Conservation (phyloP, 2,329 filamentous ascomycete genomes). For the Apiospora arundinis region DNA sequence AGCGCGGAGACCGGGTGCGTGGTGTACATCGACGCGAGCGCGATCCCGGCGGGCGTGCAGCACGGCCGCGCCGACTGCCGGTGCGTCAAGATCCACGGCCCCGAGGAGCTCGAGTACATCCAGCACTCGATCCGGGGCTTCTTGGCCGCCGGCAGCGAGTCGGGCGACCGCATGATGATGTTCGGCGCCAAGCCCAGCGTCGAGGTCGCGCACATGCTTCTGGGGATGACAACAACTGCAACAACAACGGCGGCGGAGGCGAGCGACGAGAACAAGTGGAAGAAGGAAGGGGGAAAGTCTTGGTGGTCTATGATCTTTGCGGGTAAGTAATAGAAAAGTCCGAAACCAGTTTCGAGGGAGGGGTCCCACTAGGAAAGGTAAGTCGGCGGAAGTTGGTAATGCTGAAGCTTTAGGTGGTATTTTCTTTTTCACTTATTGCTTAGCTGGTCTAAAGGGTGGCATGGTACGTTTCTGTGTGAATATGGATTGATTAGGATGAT, state of each 20-base stretch:
- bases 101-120: slow-evolving; percentile 9
- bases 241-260: neutral
- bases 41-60: neutral
- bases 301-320: neutral
- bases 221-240: neutral
- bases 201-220: slow-evolving; percentile 8
- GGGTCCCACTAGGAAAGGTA: neutral
- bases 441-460: neutral
- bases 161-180: neutral
- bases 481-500: neutral
- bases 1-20: slow-evolving; percentile 15
- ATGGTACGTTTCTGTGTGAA: neutral
- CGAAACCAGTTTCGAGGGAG: too few relatives aligned
- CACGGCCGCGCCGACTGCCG: neutral
- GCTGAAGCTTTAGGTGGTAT: neutral
- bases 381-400: neutral
- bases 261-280: neutral
- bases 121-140: neutral
- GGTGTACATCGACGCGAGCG: slow-evolving; percentile 12
- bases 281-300: slow-evolving; percentile 4
- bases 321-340: neutral
- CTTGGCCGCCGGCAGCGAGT: neutral
- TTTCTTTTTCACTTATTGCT: neutral
- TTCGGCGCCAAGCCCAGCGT: slow-evolving; percentile 10
- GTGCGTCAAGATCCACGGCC: slow-evolving; percentile 16